Conservation (phyloP, 1,284 basidiomycete species). For the Cryptococcus hybrid region DNA sequence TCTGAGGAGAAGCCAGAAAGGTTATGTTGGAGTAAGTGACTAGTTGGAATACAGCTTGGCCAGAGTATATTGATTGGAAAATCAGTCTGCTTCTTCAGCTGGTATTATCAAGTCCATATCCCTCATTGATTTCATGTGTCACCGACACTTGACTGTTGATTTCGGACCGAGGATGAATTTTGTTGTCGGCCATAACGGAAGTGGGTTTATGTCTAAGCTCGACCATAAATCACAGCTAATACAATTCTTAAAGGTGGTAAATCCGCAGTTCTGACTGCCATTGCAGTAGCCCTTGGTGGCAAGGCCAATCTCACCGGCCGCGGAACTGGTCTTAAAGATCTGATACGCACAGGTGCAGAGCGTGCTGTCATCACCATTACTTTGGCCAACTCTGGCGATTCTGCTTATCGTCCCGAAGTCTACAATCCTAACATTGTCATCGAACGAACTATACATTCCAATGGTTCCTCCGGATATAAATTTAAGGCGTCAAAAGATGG, state of each 20-base stretch:
- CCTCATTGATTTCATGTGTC: constrained; percentile 96
- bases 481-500: constrained; percentile 68
- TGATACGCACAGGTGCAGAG: constrained; percentile 78
- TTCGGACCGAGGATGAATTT: constrained; percentile 95
- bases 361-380: constrained; percentile 73
- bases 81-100: constrained; percentile 63
- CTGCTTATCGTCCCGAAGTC: constrained; percentile 77
- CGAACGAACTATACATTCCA: constrained; percentile 73
- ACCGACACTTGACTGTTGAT: constrained; percentile 73
- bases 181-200: constrained; percentile 77
- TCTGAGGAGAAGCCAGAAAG: constrained; percentile 4
- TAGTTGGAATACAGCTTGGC: neutral
- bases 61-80: too few species aligned
- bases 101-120: constrained; percentile 85
- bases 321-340: constrained; percentile 79
- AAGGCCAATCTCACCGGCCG: constrained; percentile 87
- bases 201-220: constrained; percentile 21
- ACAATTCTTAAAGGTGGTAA: constrained; percentile 68
- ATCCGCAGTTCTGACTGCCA: constrained; percentile 89
- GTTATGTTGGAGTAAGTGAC: constrained; percentile 13
- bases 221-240: neutral
- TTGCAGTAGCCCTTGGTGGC: constrained; percentile 90
- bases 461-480: constrained; percentile 76
- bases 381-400: constrained; percentile 83
- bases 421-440: constrained; percentile 85